These are phyloP conservation scores for Chaetomium strumarium DNA, from an alignment of 2,329 filamentous ascomycete species.

Conservation along the genomic window DNA sequence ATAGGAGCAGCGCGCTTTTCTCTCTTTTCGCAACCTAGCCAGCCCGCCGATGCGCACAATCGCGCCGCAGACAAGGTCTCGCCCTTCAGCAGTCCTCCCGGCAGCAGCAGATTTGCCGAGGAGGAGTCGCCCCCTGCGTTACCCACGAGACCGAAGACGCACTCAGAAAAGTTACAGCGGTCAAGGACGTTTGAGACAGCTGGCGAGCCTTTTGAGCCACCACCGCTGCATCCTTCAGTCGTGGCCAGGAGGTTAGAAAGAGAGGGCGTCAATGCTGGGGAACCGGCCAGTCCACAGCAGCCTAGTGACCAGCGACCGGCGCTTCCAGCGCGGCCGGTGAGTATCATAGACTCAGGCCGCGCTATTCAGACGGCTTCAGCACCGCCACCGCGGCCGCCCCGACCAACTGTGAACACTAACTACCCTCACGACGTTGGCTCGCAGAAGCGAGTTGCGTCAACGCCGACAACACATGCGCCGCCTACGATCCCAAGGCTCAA, in stretches of 20 bases:
- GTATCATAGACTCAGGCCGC: conserved; percentile 30
- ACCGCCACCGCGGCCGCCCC: conserved; percentile 41
- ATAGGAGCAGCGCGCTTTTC: conserved; percentile 26
- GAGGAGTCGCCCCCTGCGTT: conserved; percentile 47
- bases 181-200: conserved; percentile 30
- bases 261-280: conserved; percentile 40
- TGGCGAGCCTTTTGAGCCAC: conserved; percentile 51
- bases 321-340: conserved; percentile 44
- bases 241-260: conserved; percentile 40
- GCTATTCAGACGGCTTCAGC: conserved; percentile 26
- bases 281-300: conserved; percentile 35
- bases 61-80: conserved; percentile 50
- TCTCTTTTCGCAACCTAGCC: conserved; percentile 20
- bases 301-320: conserved; percentile 42
- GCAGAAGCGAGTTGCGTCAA: conserved; percentile 43
- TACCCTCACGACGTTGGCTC: conserved; percentile 25
- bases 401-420: conserved; percentile 28
- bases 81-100: conserved; percentile 82
- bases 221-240: conserved; percentile 46
- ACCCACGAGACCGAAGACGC: conserved; percentile 40
- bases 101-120: conserved; percentile 47
- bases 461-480: conserved; percentile 38
- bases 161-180: conserved; percentile 26
- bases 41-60: conserved; percentile 30
- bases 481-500: conserved; percentile 40